A percentile compares a stretch with the other conserved stretches of the same genome.
These are phyloP conservation scores for Annulohypoxylon stygium DNA, from an alignment of 495 filamentous ascomycete genomes.

Conservation along the genomic window DNA sequence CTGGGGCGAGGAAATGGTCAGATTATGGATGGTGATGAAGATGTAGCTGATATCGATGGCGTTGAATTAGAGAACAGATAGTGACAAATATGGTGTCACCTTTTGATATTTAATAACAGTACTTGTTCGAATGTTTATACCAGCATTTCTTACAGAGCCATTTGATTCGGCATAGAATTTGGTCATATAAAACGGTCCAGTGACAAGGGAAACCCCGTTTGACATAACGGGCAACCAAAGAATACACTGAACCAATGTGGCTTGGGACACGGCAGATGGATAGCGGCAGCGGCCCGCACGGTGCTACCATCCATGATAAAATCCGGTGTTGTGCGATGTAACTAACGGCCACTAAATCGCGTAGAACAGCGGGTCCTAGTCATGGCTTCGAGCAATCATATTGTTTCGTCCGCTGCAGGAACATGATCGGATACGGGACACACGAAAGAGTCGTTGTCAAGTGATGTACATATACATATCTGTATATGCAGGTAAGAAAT, in stretches of 20 bases:
- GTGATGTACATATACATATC: slow-evolving; percentile 5
- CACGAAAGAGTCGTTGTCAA: not conserved
- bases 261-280: not conserved
- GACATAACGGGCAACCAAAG: not conserved
- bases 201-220: not conserved
- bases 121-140: not conserved
- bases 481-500: not conserved
- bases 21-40: slow-evolving; percentile 77
- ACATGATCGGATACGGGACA: slow-evolving; percentile 5
- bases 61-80: slow-evolving; percentile 71
- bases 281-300: slow-evolving; percentile 1
- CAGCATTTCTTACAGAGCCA: not conserved
- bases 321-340: slow-evolving; percentile 1
- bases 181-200: not conserved
- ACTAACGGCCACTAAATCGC: not conserved
- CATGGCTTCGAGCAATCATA: slow-evolving; percentile 1
- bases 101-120: not conserved
- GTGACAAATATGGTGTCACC: slow-evolving; percentile 1
- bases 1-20: slow-evolving; percentile 48
- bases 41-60: slow-evolving; percentile 60
- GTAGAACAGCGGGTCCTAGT: slow-evolving; percentile 13
- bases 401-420: slow-evolving; percentile 16
- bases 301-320: not conserved
- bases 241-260: not conserved
- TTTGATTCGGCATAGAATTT: not conserved